These are phyloP conservation scores for Leccinum rimulosum DNA, from an alignment of 768 basidiomycete species.

Conservation along the genomic window DNA sequence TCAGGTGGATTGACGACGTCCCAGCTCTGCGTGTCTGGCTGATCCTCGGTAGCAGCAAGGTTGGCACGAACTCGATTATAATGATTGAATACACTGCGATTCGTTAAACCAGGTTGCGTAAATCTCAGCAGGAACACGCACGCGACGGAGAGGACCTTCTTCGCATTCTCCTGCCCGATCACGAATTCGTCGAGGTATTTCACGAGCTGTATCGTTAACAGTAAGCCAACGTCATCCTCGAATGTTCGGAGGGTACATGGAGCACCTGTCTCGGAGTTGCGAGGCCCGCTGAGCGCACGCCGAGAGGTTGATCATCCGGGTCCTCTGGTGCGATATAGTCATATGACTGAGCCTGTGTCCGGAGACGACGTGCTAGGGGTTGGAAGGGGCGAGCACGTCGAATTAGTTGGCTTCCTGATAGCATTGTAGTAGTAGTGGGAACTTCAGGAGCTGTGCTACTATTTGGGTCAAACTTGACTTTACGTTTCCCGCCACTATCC, in stretches of 20 bases:
- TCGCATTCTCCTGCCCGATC: conserved; percentile 88
- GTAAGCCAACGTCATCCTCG: conserved; percentile 8
- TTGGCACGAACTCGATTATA: conserved; percentile 86
- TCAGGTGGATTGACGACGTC: conserved; percentile 22
- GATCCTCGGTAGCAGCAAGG: conserved; percentile 47
- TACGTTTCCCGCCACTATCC: neutral
- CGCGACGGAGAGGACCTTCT: conserved; percentile 94
- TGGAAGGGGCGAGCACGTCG: conserved; percentile 30
- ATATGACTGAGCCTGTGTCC: conserved; percentile 55
- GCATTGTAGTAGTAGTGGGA: conserved; percentile 17
- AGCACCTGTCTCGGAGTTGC: conserved; percentile 59
- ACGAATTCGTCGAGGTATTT: conserved; percentile 87
- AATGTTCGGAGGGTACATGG: neutral
- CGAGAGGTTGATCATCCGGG: conserved; percentile 30
- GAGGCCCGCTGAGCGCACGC: conserved; percentile 41
- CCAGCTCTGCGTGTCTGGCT: conserved; percentile 30
- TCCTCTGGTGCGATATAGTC: conserved; percentile 38
- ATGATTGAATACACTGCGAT: conserved; percentile 84
- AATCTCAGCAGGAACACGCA: conserved; percentile 41
- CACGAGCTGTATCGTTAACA: conserved; percentile 52
- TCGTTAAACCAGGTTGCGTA: conserved; percentile 2
- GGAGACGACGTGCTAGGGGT: conserved; percentile 38
- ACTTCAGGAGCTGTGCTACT: neutral
- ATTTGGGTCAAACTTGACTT: too few species aligned
- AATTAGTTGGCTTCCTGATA: conserved; percentile 17